phyloP scores from a whole-genome alignment of 306 rosid genomes.

The Fragaria ananassa region DNA sequence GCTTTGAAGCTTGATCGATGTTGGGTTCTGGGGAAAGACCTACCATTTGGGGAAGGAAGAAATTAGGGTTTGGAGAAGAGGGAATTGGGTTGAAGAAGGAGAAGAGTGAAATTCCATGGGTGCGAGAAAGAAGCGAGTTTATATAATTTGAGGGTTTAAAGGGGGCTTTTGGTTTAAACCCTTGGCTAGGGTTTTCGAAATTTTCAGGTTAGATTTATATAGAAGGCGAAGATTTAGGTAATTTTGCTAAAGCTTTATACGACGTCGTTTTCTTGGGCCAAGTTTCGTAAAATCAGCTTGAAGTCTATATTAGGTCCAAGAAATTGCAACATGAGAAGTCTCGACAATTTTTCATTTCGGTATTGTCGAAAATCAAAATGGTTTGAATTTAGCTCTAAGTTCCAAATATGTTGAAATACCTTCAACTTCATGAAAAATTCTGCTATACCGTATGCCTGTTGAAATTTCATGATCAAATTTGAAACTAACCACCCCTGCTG shows the following conservation, averaged over 20 bases:
- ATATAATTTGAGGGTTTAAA: conserved; percentile 10
- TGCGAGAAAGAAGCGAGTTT: background rate
- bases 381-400: no score
- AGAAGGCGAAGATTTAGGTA: background rate
- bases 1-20: conserved; percentile 28
- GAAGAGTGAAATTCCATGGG: conserved; percentile 20
- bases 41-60: conserved; percentile 31
- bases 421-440: no score
- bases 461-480: no score
- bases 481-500: no score
- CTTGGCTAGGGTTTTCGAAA: conserved; percentile 35
- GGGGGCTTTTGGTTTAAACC: conserved; percentile 30
- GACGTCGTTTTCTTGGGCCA: background rate
- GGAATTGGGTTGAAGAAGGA: background rate
- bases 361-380: no score
- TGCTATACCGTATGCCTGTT: no score
- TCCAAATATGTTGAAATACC: no score
- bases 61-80: conserved; percentile 2
- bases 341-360: no score
- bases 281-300: no score
- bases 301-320: no score
- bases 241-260: background rate
- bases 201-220: background rate
- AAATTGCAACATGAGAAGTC: no score
- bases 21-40: conserved; percentile 21